These are phyloP conservation scores for Apiospora hydei DNA, from an alignment of 2,329 filamentous ascomycete genomes.

Conservation along the genomic window DNA sequence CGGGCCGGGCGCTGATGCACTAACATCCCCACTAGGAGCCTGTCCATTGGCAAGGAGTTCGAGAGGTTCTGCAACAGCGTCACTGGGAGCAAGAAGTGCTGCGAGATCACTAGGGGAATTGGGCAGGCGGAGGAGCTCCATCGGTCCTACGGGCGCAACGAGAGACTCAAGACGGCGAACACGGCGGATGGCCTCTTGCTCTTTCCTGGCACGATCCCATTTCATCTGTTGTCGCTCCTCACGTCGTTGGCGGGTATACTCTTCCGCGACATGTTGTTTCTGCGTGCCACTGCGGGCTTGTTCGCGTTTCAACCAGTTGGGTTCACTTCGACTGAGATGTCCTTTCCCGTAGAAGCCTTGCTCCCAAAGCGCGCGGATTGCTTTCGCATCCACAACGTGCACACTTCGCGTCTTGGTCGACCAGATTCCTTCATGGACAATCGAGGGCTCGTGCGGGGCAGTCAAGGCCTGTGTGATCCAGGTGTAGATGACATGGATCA, in stretches of 20 bases:
- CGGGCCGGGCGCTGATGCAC: conserved; percentile 11
- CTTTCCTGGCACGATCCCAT: conserved; percentile 86
- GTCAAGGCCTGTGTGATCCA: conserved; percentile 78
- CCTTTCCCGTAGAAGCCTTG: conserved; percentile 98
- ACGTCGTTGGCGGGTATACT: conserved; percentile 77
- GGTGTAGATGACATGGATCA: conserved; percentile 79
- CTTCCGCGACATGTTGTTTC: conserved; percentile 77
- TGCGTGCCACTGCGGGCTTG: conserved; percentile 73
- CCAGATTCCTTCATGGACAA: conserved; percentile 77
- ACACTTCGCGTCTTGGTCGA: conserved; percentile 83
- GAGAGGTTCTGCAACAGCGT: conserved; percentile 28
- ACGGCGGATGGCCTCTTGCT: conserved; percentile 83
- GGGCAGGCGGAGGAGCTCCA: conserved; percentile 60
- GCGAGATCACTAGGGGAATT: conserved; percentile 57
- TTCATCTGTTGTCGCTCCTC: conserved; percentile 86
- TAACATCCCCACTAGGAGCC: conserved; percentile 1
- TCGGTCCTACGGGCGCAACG: conserved; percentile 53
- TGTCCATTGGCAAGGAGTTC: conserved; percentile 14
- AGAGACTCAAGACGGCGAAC: conserved; percentile 60
- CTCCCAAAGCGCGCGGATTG: conserved; percentile 88
- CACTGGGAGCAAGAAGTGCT: conserved; percentile 28
- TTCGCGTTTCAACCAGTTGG: conserved; percentile 88
- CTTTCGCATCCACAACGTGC: conserved; percentile 78
- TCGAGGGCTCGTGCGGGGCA: conserved; percentile 68
- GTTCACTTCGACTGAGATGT: conserved; percentile 90